Base-by-base conservation (phyloP, 164 flowering plant genomes). In the Hamamelis virginiana region DNA sequence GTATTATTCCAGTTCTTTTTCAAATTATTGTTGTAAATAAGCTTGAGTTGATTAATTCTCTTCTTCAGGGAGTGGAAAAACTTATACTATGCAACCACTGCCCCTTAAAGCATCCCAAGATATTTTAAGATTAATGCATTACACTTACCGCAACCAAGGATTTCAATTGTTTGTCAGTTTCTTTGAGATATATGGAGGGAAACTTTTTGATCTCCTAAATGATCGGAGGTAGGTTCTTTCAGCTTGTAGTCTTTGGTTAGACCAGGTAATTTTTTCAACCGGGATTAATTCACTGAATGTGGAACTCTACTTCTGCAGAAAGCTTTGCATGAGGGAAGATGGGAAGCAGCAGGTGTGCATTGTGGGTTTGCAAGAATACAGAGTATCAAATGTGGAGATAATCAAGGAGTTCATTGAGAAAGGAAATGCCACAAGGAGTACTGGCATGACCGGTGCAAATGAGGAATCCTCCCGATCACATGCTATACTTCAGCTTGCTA, bases 391-490 rank as follows among this genome's bases (percentile, higher is more conserved):
- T 76, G 96, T 94, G 52, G 97, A 90, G 55, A 80, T 80, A 9
- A 82, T 94, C 48, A 82, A 81, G 74, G 98, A 89, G 61, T 77
- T 91, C 27, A 91, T 94, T 73, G 98, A 90, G 76, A 90, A 68
- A 77, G 98, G 98, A 65, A 94, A 83, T 85, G 82, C 90, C 9
- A 80, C 93, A 11, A 87, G 98, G 69, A 94, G 98, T 80, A 94
- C 92, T 2, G 98, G 98, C 28, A 90, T 96, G 62, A 94, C 98
- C 58, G 98, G 98, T 70, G 98, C 98, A 18, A 94, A 94, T 81
- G 98, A 94, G 83, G 98, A 94, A 79, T 94, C 98, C 45, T 94
- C 98, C 9, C 82, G 98, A 9, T 94, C 98, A 22, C 98, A 94
- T 86, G 98, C 98, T 64, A 94, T 94, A 66, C 95, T 94, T 78